These are phyloP conservation scores for Hericium coralloides DNA, from an alignment of 768 basidiomycete genomes.

Conservation along the genomic window DNA sequence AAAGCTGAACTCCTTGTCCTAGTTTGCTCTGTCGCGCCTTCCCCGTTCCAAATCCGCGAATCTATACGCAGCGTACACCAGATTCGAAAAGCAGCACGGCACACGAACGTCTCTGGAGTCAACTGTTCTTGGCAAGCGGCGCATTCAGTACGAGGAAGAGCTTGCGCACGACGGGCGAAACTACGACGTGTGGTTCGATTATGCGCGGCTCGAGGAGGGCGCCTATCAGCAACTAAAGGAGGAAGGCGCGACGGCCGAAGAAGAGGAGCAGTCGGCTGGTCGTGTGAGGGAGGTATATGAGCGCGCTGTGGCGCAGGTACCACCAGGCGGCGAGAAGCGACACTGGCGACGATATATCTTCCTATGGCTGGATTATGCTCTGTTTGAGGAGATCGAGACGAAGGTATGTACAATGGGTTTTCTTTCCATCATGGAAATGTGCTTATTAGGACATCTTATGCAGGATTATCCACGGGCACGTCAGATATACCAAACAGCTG, in stretches of 20 bases:
- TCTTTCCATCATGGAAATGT: neutral
- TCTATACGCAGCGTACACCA: conserved; percentile 89
- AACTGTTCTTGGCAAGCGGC: conserved; percentile 94
- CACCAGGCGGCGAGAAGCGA: conserved; percentile 88
- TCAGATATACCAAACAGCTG: conserved; percentile 87
- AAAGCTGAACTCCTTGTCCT: neutral
- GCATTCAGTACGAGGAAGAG: conserved; percentile 98
- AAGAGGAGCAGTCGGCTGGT: conserved; percentile 48
- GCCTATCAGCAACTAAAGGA: conserved; percentile 68
- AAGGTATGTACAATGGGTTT: conserved; percentile 44
- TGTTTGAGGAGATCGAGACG: conserved; percentile 94
- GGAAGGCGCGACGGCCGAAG: conserved; percentile 65
- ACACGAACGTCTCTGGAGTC: conserved; percentile 79
- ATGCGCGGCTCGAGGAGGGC: conserved; percentile 86
- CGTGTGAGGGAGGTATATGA: conserved; percentile 93
- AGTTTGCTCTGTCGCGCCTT: conserved; percentile 94
- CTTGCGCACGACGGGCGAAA: conserved; percentile 84
- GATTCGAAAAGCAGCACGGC: conserved; percentile 98
- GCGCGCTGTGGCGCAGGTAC: conserved; percentile 89
- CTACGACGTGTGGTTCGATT: conserved; percentile 99
- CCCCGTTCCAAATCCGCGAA: conserved; percentile 85
- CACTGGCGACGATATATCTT: conserved; percentile 89
- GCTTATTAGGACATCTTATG: neutral
- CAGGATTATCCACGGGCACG: conserved; percentile 81
- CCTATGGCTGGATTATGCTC: conserved; percentile 90